Base-by-base conservation (phyloP, 495 filamentous ascomycete genomes). In the Penicillium maclennaniae region DNA sequence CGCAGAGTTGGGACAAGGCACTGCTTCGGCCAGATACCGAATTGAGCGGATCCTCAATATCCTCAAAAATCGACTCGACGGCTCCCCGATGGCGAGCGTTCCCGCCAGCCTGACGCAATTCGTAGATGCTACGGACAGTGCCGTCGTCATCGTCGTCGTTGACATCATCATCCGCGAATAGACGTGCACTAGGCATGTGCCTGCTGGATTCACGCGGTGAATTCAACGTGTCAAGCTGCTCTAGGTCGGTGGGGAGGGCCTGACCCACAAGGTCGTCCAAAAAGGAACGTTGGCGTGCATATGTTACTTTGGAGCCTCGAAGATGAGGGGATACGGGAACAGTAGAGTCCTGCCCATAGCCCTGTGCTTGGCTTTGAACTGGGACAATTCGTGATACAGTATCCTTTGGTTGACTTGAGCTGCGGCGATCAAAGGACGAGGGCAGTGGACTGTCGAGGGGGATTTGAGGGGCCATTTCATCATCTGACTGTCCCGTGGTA, bases 91-190 rank as follows among this genome's bases (percentile, higher is more conserved):
- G 91, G 17, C 91, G 86, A 44, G 83, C 85, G 65, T 92, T 95
- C 20, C 85, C 84, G 7, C 93, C 93, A 37, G 90, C 85, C 56
- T 90, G 87, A 55, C 91, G 81, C 40, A 98, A 76, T 66, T 98
- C 93, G 62, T 97, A 91, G 31, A 97, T 87, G 55, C 85, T 93
- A 44, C 87, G 83, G 51, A 96, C 85, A 45, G 80, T 72, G 14
- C 76, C 79, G 40, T 77, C 79, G 40, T 77, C 73, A 23, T 78
- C 79, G 25, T 76, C 63, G 27, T 76, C 63, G 26, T 68, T 70
- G 6, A 79, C 77, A 14, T 80, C 77, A n/a, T 85, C 82, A 15
- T 79, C 46, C 7, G 45, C 51, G 19, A 61, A 48, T 19, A 61
- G 47, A 41, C 53, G 60, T 39, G 60, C 45, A 16, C 34, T 53